phyloP scores from a whole-genome alignment of 2,329 filamentous ascomycete species.

The Colletotrichum costaricense region DNA sequence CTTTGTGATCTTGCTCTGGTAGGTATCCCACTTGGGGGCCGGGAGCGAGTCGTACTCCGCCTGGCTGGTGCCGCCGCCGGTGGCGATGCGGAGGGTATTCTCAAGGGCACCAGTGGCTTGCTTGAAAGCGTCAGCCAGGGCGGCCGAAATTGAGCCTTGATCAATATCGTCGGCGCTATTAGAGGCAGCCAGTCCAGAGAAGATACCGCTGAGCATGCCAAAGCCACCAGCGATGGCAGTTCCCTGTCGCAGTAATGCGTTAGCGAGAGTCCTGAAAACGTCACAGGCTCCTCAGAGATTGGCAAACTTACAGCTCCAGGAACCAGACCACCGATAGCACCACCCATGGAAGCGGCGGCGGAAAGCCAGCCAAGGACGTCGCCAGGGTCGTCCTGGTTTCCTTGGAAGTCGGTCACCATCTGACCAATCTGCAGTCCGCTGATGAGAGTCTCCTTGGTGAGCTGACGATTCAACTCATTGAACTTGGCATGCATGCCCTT shows the following conservation, averaged over 20 bases:
- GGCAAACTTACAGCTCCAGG: conserved; percentile 8
- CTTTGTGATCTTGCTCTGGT: conserved; percentile 23
- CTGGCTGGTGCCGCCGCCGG: conserved; percentile 5
- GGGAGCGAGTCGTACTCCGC: conserved; percentile 22
- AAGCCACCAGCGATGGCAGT: neutral
- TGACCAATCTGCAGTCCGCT: conserved; percentile 11
- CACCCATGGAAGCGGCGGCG: conserved; percentile 15
- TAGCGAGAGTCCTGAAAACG: neutral
- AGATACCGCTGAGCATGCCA: conserved; percentile 10
- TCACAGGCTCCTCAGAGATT: neutral
- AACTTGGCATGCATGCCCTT: conserved; percentile 31
- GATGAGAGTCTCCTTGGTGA: conserved; percentile 21
- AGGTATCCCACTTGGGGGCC: conserved; percentile 19
- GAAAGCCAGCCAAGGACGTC: conserved; percentile 13
- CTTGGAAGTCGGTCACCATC: conserved; percentile 26
- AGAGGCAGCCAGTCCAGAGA: neutral
- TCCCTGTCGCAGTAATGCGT: neutral
- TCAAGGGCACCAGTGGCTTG: conserved; percentile 6
- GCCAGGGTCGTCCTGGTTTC: conserved; percentile 6
- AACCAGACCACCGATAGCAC: conserved; percentile 13
- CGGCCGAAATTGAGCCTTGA: conserved; percentile 3
- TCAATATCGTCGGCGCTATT: conserved; percentile 15
- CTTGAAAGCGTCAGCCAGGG: neutral
- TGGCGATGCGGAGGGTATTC: conserved; percentile 12
- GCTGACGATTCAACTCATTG: conserved; percentile 19